Evolutionary conservation across 371 early-diverging fungal genomes (phyloP).

Genomic region (Apophysomyces variabilis): DNA sequence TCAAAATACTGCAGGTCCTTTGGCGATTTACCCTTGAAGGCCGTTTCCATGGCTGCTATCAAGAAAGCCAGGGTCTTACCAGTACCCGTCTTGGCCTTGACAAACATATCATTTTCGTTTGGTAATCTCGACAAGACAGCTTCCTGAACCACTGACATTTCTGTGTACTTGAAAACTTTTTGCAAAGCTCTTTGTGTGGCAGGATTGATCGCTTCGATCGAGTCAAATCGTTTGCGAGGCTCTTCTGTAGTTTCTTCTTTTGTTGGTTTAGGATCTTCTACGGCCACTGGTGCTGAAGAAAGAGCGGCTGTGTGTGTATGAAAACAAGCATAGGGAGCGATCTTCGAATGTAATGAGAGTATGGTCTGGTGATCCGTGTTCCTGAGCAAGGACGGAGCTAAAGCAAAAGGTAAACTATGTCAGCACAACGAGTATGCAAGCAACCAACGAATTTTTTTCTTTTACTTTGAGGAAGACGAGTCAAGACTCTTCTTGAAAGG

Average conservation of each 20-base stretch:
- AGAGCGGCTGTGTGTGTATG: constrained; percentile 21
- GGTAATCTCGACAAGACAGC: constrained; percentile 78
- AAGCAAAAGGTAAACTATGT: not conserved
- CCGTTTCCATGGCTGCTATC: constrained; percentile 84
- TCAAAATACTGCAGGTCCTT: constrained; percentile 48
- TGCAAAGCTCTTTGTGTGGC: constrained; percentile 69
- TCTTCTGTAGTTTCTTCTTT: constrained; percentile 8
- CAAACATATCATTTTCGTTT: constrained; percentile 77
- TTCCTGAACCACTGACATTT: constrained; percentile 85
- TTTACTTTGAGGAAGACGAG: constrained; percentile 11
- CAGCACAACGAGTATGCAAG: not conserved
- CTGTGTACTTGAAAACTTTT: constrained; percentile 71
- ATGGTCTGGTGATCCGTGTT: constrained; percentile 13
- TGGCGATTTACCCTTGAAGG: constrained; percentile 44
- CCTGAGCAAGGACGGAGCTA: constrained; percentile 10
- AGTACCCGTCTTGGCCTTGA: constrained; percentile 98
- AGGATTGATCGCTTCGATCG: constrained; percentile 53
- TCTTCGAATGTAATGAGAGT: constrained; percentile 20
- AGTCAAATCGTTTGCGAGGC: constrained; percentile 52
- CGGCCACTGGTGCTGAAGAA: constrained; percentile 4
- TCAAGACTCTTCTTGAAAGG: constrained; percentile 4
- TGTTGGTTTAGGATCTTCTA: constrained; percentile 12
- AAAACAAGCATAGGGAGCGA: constrained; percentile 31
- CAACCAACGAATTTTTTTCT: not conserved
- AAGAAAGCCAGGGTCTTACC: constrained; percentile 97